Conservation (phyloP, 257 asterid species). For the Capsicum chinense region DNA sequence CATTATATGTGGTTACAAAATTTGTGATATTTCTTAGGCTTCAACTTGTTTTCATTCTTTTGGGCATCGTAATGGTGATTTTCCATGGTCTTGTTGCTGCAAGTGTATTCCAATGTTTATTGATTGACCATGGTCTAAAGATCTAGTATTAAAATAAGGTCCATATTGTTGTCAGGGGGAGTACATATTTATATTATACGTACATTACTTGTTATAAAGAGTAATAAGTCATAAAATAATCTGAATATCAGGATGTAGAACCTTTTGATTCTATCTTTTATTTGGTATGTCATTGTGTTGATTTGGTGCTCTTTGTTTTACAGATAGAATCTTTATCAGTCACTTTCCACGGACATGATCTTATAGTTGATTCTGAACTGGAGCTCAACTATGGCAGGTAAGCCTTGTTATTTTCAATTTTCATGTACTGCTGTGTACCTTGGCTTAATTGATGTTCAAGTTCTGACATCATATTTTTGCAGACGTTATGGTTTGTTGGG, state of each 20-base stretch:
- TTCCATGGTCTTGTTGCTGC: neutral
- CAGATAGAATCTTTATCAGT: conserved; percentile 81
- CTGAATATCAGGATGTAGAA: neutral
- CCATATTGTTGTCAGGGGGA: neutral
- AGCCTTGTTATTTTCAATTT: neutral
- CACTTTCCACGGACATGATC: conserved; percentile 82
- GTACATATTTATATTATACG: neutral
- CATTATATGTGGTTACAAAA: neutral
- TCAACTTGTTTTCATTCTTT: neutral
- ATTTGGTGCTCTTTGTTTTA: neutral
- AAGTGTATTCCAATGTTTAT: neutral
- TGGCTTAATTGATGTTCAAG: neutral
- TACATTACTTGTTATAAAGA: neutral
- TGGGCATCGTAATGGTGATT: neutral
- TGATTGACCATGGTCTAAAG: neutral
- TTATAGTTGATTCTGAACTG: conserved; percentile 71
- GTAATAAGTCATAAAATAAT: neutral
- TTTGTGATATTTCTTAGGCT: too few species aligned
- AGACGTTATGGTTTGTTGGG: conserved; percentile 40
- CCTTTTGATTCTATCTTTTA: neutral
- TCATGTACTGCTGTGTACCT: neutral
- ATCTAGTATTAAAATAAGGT: neutral
- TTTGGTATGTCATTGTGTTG: conserved; percentile 10
- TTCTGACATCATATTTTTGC: conserved; percentile 24
- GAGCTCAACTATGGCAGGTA: conserved; percentile 83